These are phyloP conservation scores for Euclidium syriacum DNA, from an alignment of 345 rosid species.

Conservation along the genomic window DNA sequence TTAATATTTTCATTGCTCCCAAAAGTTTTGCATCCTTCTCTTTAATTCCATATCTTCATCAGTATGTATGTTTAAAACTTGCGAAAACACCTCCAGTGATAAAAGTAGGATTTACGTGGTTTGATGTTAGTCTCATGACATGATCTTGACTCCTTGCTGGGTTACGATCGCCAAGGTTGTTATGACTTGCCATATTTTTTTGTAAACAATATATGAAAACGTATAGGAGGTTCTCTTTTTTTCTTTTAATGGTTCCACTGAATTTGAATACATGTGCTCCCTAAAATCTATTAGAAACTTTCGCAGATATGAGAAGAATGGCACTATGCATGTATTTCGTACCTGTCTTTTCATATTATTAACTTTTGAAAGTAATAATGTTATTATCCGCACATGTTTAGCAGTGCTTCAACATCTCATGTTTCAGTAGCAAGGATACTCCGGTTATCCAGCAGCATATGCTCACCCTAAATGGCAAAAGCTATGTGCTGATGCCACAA, in stretches of 20 bases:
- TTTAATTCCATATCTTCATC: no score
- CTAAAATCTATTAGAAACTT: neutral
- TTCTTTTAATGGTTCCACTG: neutral
- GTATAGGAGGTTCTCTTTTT: conserved; percentile 51
- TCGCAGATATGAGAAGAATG: neutral
- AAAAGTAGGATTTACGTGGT: neutral
- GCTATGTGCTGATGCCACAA: conserved; percentile 86
- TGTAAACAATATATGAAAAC: conserved; percentile 55
- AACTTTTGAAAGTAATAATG: neutral
- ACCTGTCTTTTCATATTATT: neutral
- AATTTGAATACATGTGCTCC: neutral
- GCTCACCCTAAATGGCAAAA: conserved; percentile 82
- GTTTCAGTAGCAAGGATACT: conserved; percentile 88
- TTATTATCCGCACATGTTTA: conserved; percentile 35
- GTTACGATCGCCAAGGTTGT: conserved; percentile 42
- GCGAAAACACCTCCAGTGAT: neutral
- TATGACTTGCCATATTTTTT: conserved; percentile 73
- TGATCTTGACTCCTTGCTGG: conserved; percentile 3
- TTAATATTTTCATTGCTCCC: no score
- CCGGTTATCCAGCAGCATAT: conserved; percentile 61
- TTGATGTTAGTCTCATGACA: neutral
- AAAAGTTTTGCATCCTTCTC: no score
- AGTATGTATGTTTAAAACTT: neutral
- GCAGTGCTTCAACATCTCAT: conserved; percentile 50
- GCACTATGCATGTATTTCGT: neutral